phyloP scores from a whole-genome alignment of 371 early-diverging fungal genomes.

The Haplosporangium sp. region DNA sequence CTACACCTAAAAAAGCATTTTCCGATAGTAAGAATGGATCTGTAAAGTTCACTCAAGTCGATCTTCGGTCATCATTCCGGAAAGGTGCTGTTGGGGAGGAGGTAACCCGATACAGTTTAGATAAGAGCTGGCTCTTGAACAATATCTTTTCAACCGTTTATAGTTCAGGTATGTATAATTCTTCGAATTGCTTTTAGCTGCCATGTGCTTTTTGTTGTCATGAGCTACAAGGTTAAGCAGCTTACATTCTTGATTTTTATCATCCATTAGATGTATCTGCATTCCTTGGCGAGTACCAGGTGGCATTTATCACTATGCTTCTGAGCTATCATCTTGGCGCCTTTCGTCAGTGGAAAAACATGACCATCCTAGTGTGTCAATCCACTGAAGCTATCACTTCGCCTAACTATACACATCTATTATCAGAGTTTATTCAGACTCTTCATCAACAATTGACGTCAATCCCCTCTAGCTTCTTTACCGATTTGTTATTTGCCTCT shows the following conservation, averaged over 20 bases:
- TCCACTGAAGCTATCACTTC: constrained; percentile 44
- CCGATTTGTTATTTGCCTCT: constrained; percentile 53
- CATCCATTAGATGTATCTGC: constrained; percentile 21
- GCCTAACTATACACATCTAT: constrained; percentile 31
- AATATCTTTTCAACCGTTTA: constrained; percentile 53
- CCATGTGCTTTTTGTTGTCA: neutral
- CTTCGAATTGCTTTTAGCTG: neutral
- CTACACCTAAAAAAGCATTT: constrained; percentile 6
- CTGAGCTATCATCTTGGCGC: constrained; percentile 53
- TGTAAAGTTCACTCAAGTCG: constrained; percentile 71
- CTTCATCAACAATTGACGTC: constrained; percentile 43
- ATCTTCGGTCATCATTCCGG: constrained; percentile 87
- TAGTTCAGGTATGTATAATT: constrained; percentile 27
- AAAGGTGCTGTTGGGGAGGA: constrained; percentile 76
- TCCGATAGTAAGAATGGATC: neutral
- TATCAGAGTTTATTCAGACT: constrained; percentile 34
- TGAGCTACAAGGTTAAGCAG: neutral
- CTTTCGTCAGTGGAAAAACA: constrained; percentile 54
- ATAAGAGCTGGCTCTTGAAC: constrained; percentile 89
- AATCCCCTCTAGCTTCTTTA: constrained; percentile 54
- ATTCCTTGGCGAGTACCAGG: constrained; percentile 46
- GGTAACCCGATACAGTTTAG: constrained; percentile 85
- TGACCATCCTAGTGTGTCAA: constrained; percentile 53
- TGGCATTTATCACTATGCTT: constrained; percentile 52
- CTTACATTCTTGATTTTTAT: neutral